Percentiles rank a stretch among this genome's conserved stretches.
Conservation (phyloP, 495 filamentous ascomycete genomes). For the Tuber calosporum region DNA sequence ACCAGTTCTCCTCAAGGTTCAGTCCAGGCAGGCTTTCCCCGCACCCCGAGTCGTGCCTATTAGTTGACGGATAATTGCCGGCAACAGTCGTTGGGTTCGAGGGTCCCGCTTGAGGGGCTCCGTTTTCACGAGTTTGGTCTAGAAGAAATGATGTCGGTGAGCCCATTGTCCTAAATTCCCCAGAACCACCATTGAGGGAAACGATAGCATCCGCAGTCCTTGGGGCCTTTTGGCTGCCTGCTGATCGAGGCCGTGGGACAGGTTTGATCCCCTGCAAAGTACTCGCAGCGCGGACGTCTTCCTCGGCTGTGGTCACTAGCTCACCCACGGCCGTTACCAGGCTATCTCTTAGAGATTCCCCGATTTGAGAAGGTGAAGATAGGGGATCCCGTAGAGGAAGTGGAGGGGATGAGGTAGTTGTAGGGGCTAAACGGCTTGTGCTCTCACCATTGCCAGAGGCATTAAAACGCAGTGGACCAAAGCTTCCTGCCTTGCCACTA, state of each 20-base stretch:
- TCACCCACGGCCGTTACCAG: conserved; percentile 1
- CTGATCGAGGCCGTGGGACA: conserved; percentile 20
- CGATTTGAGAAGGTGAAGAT: conserved; percentile 14
- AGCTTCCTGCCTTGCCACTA: conserved; percentile 16
- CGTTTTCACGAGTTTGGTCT: conserved; percentile 12
- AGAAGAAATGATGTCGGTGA: conserved; percentile 3
- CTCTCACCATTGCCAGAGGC: background rate
- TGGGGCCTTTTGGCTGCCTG: conserved; percentile 5
- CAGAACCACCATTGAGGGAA: conserved; percentile 20
- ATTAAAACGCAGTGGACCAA: conserved; percentile 11
- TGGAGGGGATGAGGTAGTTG: conserved; percentile 8
- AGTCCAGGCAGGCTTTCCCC: conserved; percentile 19
- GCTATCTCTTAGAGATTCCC: conserved; percentile 9
- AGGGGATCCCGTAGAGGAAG: conserved; percentile 21
- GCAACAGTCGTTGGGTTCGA: conserved; percentile 16
- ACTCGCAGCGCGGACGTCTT: conserved; percentile 24
- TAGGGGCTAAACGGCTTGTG: conserved; percentile 8
- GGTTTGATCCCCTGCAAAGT: conserved; percentile 34
- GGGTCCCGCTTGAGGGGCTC: background rate
- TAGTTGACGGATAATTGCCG: conserved; percentile 10
- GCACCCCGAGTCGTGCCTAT: conserved; percentile 14
- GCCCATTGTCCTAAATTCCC: background rate
- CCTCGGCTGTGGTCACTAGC: conserved; percentile 9
- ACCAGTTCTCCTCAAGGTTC: conserved; percentile 36
- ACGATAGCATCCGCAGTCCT: conserved; percentile 20